These are phyloP conservation scores for Ophiostoma himal-ulmi DNA, from an alignment of 2,329 filamentous ascomycete species.

Conservation along the genomic window DNA sequence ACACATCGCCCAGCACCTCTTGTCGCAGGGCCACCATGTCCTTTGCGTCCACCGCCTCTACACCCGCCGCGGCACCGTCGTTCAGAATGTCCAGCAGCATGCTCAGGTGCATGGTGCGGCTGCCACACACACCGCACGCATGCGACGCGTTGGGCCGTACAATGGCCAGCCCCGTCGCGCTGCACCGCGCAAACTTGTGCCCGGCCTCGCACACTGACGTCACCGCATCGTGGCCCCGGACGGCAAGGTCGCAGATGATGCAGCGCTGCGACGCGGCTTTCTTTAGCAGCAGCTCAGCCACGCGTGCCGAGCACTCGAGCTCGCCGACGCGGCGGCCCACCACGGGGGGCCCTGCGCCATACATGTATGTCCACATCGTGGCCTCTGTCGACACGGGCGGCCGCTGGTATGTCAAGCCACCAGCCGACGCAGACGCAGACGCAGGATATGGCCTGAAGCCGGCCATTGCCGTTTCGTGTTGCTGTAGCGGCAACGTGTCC, in stretches of 20 bases:
- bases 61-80: background rate
- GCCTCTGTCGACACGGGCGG: conserved; percentile 40
- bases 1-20: conserved; percentile 29
- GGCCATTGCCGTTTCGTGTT: background rate
- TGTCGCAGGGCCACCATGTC: conserved; percentile 19
- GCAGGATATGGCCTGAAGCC: background rate
- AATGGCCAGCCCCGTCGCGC: conserved; percentile 50
- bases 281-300: conserved; percentile 28
- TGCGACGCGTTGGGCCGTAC: conserved; percentile 48
- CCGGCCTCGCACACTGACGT: conserved; percentile 32
- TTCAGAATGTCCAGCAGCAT: conserved; percentile 36
- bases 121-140: conserved; percentile 50
- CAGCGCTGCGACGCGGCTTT: conserved; percentile 37
- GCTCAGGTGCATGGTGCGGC: conserved; percentile 44
- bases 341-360: conserved; percentile 46
- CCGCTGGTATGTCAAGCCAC: background rate
- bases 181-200: conserved; percentile 46
- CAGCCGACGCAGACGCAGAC: background rate
- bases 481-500: conserved; percentile 19
- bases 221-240: background rate
- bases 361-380: conserved; percentile 54
- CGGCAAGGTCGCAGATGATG: conserved; percentile 40
- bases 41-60: conserved; percentile 23
- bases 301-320: conserved; percentile 23
- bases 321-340: conserved; percentile 29